Percentiles rank a stretch among this genome's conserved stretches.
Conservation (phyloP, 2,329 filamentous ascomycete genomes). For the Pestalotiopsis sp. region DNA sequence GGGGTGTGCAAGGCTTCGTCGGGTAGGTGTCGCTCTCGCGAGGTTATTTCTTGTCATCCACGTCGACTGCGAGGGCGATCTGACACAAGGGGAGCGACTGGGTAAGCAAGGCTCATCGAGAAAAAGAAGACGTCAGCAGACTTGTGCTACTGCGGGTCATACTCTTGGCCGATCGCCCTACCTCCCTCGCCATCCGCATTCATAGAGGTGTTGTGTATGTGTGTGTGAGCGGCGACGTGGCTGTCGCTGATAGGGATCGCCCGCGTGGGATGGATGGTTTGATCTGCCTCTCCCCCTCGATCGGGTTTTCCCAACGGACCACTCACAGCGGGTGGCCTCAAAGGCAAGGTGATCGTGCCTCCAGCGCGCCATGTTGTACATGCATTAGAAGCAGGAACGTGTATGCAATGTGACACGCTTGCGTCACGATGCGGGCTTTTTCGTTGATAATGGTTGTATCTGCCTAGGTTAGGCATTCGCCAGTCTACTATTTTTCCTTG, state of each 20-base stretch:
- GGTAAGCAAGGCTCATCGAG: neutral
- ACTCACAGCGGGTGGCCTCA: neutral
- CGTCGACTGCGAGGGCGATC: no score
- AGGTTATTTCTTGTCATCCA: no score
- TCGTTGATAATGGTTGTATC: neutral
- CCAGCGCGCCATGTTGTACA: neutral
- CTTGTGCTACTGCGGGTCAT: neutral
- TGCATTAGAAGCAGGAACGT: neutral
- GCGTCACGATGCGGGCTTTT: neutral
- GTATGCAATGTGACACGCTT: conserved; percentile 4
- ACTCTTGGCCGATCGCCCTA: neutral
- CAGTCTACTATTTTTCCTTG: neutral
- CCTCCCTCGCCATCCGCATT: neutral
- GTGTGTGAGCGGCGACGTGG: conserved; percentile 14
- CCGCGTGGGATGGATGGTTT: neutral
- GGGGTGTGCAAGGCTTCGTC: no score
- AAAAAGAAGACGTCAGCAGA: neutral
- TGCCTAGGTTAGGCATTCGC: neutral
- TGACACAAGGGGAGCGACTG: neutral
- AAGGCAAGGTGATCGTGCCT: neutral
- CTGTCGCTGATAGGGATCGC: conserved; percentile 22
- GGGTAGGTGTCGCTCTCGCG: no score
- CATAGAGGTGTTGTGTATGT: neutral
- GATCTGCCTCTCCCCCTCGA: neutral
- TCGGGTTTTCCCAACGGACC: neutral